Evolutionary conservation across 2,329 filamentous ascomycete genomes (phyloP).

Genomic region (Fonsecaea pedrosoi): DNA sequence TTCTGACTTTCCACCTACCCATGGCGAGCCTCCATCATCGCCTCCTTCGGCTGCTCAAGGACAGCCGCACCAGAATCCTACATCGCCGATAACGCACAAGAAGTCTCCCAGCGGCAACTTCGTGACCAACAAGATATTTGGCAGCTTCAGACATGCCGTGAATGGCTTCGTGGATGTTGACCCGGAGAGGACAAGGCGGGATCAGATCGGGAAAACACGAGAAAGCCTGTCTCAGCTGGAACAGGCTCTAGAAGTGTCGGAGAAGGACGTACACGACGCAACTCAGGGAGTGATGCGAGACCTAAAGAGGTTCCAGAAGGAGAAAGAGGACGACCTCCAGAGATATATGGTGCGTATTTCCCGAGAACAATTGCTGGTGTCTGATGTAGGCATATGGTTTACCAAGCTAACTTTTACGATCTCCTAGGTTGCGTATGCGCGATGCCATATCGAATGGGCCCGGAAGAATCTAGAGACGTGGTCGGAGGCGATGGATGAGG

Average conservation of each 20-base stretch:
- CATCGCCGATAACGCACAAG: slow-evolving; percentile 62
- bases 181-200: slow-evolving; percentile 86
- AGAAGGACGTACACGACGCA: slow-evolving; percentile 91
- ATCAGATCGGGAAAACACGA: slow-evolving; percentile 93
- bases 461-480: slow-evolving; percentile 89
- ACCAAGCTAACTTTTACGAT: slow-evolving; percentile 4
- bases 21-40: slow-evolving; percentile 70
- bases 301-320: slow-evolving; percentile 86
- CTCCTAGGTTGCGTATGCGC: slow-evolving; percentile 82
- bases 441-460: slow-evolving; percentile 93
- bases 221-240: slow-evolving; percentile 84
- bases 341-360: slow-evolving; percentile 84
- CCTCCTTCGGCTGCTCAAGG: slow-evolving; percentile 76
- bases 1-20: slow-evolving; percentile 91
- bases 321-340: slow-evolving; percentile 93
- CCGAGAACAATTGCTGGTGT: neutral
- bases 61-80: slow-evolving; percentile 55
- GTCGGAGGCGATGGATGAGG: slow-evolving; percentile 87
- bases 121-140: slow-evolving; percentile 91
- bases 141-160: slow-evolving; percentile 90
- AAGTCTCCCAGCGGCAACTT: slow-evolving; percentile 87
- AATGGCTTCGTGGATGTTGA: slow-evolving; percentile 97
- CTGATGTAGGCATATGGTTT: neutral
- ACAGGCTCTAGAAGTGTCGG: slow-evolving; percentile 85
- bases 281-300: slow-evolving; percentile 88